phyloP scores from a whole-genome alignment of 1,139 yeast genomes.

The Lodderomyces margitis region DNA sequence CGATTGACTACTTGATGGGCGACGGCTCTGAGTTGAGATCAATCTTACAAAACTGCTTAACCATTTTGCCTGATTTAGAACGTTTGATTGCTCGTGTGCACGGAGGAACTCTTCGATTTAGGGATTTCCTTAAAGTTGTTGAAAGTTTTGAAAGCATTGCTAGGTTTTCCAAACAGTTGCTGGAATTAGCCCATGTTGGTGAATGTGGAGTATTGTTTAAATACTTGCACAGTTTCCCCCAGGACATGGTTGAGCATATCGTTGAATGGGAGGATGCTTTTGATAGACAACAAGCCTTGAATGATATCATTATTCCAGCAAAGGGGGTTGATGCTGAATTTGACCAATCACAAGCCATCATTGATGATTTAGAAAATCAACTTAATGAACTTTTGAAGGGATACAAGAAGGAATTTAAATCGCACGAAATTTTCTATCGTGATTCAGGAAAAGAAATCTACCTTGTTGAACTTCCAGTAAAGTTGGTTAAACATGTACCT shows the following conservation, averaged over 20 bases:
- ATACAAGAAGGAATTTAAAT: conserved; percentile 66
- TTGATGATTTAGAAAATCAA: conserved; percentile 58
- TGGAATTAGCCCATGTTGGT: conserved; percentile 29
- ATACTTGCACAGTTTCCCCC: conserved; percentile 55
- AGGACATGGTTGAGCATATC: conserved; percentile 47
- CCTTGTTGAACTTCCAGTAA: conserved; percentile 82
- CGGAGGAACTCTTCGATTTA: conserved; percentile 73
- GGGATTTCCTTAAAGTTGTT: conserved; percentile 79
- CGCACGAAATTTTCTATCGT: conserved; percentile 72
- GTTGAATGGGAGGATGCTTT: conserved; percentile 80
- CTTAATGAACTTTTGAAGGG: conserved; percentile 51
- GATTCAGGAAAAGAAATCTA: conserved; percentile 94
- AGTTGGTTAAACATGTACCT: conserved; percentile 66
- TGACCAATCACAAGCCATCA: conserved; percentile 64
- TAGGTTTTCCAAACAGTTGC: conserved; percentile 43
- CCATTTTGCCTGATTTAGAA: conserved; percentile 82
- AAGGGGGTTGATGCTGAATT: conserved; percentile 84
- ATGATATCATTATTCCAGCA: conserved; percentile 71
- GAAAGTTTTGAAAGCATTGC: conserved; percentile 72
- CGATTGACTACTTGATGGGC: conserved; percentile 71
- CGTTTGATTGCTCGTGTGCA: conserved; percentile 85
- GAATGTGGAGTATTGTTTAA: conserved; percentile 51
- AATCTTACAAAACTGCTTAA: conserved; percentile 54
- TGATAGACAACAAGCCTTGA: conserved; percentile 68
- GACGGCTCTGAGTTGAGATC: conserved; percentile 52